These are phyloP conservation scores for Calonectria fujianensis DNA, from an alignment of 2,329 filamentous ascomycete genomes.

Conservation along the genomic window DNA sequence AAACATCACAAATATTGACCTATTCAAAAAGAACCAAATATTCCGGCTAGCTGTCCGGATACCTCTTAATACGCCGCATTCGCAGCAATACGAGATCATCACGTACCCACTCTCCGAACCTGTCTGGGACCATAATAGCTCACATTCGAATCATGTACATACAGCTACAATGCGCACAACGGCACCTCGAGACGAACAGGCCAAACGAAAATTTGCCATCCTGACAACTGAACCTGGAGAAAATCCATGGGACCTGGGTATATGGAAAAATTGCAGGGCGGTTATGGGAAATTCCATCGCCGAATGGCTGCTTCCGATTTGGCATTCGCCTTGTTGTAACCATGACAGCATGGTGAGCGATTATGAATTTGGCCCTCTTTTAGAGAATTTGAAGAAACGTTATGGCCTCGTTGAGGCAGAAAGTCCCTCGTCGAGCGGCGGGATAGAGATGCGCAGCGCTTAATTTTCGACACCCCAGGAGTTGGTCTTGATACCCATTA, in stretches of 20 bases:
- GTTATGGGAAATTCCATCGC: slow-evolving; percentile 84
- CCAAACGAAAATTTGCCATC: slow-evolving; percentile 84
- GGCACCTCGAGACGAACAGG: slow-evolving; percentile 64
- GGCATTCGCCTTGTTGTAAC: slow-evolving; percentile 82
- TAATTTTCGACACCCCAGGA: slow-evolving; percentile 28
- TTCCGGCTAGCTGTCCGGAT: slow-evolving; percentile 86
- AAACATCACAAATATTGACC: slow-evolving; percentile 92
- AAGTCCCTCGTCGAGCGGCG: slow-evolving; percentile 35
- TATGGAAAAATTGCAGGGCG: slow-evolving; percentile 81
- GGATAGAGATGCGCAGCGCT: slow-evolving; percentile 48
- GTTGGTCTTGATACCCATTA: slow-evolving; percentile 48
- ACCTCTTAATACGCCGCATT: slow-evolving; percentile 67
- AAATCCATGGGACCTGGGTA: slow-evolving; percentile 90
- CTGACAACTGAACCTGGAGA: slow-evolving; percentile 83
- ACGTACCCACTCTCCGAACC: slow-evolving; percentile 72
- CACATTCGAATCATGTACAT: slow-evolving; percentile 35
- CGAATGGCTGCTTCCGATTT: slow-evolving; percentile 89
- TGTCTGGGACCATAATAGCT: slow-evolving; percentile 34
- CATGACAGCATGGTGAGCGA: slow-evolving; percentile 80
- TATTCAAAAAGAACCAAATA: slow-evolving; percentile 77
- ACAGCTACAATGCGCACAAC: slow-evolving; percentile 43
- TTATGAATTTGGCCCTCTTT: slow-evolving; percentile 79
- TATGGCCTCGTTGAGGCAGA: slow-evolving; percentile 51
- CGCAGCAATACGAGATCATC: slow-evolving; percentile 69
- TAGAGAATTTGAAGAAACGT: slow-evolving; percentile 73